Base-by-base conservation (phyloP, 306 rosid species). In the Citrullus amarus region DNA sequence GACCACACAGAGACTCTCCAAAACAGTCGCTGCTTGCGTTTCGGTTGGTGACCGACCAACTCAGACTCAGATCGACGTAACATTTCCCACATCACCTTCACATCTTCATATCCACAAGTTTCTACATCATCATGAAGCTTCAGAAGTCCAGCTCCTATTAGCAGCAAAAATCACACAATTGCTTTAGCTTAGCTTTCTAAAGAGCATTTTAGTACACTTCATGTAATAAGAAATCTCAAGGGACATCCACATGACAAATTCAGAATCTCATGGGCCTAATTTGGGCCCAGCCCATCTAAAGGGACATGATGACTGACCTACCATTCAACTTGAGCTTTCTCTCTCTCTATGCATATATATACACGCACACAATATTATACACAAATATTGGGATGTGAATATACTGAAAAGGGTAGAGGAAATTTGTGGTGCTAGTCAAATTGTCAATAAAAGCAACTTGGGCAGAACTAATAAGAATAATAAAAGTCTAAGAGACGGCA, bases 41-140 rank as follows among this genome's bases (percentile, higher is more conserved):
- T 87, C 67, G 83, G 68, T 46, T 48, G 84, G 61, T 77, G 82
- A 60, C 81, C 80, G 28, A 54, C 69, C 46, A 55, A 56, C 75
- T 86, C 85, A 0, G 87, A 73, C 62, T 88, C 91, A 36, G 89
- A 80, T 83, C 82, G 80, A 44, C 84, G 84, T 61, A 88, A 82
- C 85, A 93, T 93, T 76, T 93, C 93, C 97, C 98, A 93, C 98
- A 93, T 91, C 82, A 91, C 93, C 58, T 91, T 95, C 36, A 93
- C 91, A 67, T 91, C 98, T 78, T 91, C 79, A 74, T 93, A 93
- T 41, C 87, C 96, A 83, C 98, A 93, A 6, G 90, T 91, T 43
- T 93, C 89, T 43, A 93, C 89, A 79, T 93, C 97, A 80, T 90
- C 86, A 68, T 87, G 87, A 38, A 93, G 97, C 86, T 89, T 91